Evolutionary conservation across 225 moss, liverwort and hornwort genomes (phyloP), one percentile per base, ranked within the genome.

Genomic region (Physcomitrellopsis africana): DNA sequence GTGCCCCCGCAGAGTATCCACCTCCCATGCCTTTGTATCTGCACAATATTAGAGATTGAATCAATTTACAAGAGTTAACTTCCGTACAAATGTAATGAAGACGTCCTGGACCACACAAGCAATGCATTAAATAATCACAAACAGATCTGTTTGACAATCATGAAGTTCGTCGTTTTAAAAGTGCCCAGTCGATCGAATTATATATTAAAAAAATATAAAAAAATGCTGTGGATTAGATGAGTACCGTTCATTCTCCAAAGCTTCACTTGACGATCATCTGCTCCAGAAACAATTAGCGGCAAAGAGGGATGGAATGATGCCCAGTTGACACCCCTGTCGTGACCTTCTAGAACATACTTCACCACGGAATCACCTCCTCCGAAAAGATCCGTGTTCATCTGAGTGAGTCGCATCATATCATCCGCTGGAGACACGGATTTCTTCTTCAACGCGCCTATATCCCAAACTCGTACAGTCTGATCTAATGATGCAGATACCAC

Each of bases 1-100:
- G 62, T 94, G 96, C 44, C 96, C 94, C 10, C 96, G 86, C 43
- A 94, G 85, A 65, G 96, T 97, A 60, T 97, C 96, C 77, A 97
- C 96, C 85, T 97, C 96, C 96, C 96, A 97, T 47, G 96, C 94
- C 82, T 94, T 97, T 13, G 94, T 97, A 53, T 97, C 94, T 97
- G 85, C 70, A 76, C 53, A 65, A 51, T 42, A 76, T 22, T 60
- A 3, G 3, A 45, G 18, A 43, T 18, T 7, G 60, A 51, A 44
- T 47, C 17, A 44, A 72, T 49, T 19, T 20, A 67, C 8, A 62
- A 0, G 17, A 57, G 22, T 18, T 27, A 11, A 44, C 0, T 53
- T 59, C 59, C 45, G 44, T 13, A 27, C 51, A 19, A 37, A 54
- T 10, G 45, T 2, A 44, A 52, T 12, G 23, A 45, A 55, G 20